A percentile compares a stretch with the other conserved stretches of the same genome.
phyloP scores from a whole-genome alignment of 129 eudicot species.

The Oenanthe sinensis region DNA sequence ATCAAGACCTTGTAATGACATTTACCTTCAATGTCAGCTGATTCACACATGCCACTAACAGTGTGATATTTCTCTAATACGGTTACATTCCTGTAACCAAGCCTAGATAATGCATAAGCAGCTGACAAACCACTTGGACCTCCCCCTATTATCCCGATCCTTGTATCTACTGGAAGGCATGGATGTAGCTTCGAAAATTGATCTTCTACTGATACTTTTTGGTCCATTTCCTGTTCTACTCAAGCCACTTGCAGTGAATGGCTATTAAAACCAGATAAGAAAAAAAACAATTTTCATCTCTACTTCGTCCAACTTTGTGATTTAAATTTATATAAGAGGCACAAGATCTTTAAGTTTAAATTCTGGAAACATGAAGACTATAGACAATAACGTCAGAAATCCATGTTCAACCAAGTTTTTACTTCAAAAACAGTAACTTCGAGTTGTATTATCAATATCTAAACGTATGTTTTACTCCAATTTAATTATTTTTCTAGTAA shows the following conservation, averaged over 20 bases:
- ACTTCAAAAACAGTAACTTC: constrained; percentile 6
- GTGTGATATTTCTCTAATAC: constrained; percentile 70
- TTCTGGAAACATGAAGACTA: not conserved
- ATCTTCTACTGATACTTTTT: constrained; percentile 40
- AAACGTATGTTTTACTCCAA: not conserved
- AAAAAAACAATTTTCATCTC: not conserved
- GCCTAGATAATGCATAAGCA: constrained; percentile 67
- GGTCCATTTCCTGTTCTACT: constrained; percentile 28
- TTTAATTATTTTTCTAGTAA: not conserved
- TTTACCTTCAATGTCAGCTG: constrained; percentile 65
- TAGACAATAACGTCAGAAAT: not conserved
- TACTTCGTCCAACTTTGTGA: not conserved
- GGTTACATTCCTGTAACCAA: constrained; percentile 65
- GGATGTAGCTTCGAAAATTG: constrained; percentile 66
- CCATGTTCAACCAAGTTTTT: constrained; percentile 5
- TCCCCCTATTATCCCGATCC: constrained; percentile 64
- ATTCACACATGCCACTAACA: constrained; percentile 82
- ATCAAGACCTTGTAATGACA: not conserved
- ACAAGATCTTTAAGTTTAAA: too few species aligned
- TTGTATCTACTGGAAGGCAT: constrained; percentile 48
- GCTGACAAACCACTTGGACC: constrained; percentile 90
- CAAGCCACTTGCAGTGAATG: not conserved
- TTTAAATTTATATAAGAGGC: not conserved
- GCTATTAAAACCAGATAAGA: not conserved
- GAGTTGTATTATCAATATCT: not conserved